Conservation (phyloP, 164 flowering plant species). For the Vitis labrusca region DNA sequence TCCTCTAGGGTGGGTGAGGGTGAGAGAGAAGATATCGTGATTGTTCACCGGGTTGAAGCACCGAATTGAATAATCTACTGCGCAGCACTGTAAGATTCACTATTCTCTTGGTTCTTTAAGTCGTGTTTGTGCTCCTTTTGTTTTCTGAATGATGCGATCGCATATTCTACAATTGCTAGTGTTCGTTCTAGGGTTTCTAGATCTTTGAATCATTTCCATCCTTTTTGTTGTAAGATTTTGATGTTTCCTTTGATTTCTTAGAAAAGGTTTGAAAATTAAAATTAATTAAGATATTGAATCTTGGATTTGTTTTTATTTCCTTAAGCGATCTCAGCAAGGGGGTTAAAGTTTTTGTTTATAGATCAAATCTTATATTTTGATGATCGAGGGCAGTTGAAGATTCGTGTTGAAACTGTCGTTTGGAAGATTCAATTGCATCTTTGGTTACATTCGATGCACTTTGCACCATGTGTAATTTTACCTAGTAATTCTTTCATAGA, state of each 20-base stretch:
- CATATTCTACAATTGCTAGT: not conserved
- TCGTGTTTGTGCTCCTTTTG: not conserved
- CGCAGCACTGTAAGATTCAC: too few species aligned
- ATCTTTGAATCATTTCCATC: not conserved
- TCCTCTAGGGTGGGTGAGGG: too few species aligned
- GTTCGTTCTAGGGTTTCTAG: not conserved
- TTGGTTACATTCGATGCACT: too few species aligned
- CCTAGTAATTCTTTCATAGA: too few species aligned
- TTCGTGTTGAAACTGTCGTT: too few species aligned
- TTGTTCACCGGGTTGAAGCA: not conserved
- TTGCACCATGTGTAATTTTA: too few species aligned
- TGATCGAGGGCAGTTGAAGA: too few species aligned
- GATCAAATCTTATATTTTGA: too few species aligned
- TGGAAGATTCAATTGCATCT: too few species aligned
- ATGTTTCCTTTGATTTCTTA: not conserved
- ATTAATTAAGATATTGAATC: not conserved
- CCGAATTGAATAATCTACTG: not conserved
- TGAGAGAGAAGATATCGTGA: not conserved
- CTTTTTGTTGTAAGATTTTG: not conserved
- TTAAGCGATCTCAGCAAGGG: too few species aligned
- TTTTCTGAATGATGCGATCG: not conserved
- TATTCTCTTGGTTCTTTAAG: too few species aligned
- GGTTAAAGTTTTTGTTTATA: too few species aligned
- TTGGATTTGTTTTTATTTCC: not conserved
- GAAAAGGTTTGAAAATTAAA: not conserved